Evolutionary conservation across 345 rosid genomes (phyloP).

Genomic region (Brassica carinata): DNA sequence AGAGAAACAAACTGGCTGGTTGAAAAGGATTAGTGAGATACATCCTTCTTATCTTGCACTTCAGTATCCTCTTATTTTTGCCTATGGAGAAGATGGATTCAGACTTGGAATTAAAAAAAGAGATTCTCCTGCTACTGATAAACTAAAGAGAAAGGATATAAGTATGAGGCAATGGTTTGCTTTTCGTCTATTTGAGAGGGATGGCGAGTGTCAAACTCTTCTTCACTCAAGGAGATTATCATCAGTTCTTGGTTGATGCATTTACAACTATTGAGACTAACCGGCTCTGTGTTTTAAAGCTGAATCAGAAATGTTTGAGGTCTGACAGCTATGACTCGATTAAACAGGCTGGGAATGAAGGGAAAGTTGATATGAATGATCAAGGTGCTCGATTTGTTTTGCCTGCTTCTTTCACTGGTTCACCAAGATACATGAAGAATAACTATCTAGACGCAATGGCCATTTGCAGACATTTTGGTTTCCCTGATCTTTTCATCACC

Average conservation of each 20-base stretch:
- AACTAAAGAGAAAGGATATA: not conserved
- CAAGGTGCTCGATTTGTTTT: not conserved
- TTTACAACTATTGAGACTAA: not conserved
- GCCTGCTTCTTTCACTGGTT: not conserved
- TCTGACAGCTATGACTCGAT: not conserved
- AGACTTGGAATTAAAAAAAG: not conserved
- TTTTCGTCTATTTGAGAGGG: not conserved
- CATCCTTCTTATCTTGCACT: not conserved
- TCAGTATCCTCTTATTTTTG: not conserved
- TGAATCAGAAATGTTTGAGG: not conserved
- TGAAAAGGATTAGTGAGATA: not conserved
- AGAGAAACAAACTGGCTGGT: not conserved
- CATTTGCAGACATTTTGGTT: not conserved
- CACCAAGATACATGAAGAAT: not conserved
- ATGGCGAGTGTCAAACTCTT: not conserved
- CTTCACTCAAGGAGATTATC: not conserved
- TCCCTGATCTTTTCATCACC: not conserved
- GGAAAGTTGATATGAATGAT: not conserved
- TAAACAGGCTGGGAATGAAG: not conserved
- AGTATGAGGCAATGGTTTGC: not conserved
- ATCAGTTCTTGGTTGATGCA: not conserved
- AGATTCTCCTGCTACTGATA: not conserved
- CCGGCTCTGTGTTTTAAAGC: not conserved
- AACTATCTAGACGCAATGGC: not conserved
- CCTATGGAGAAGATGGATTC: not conserved